Conservation (phyloP, 225 moss, liverwort and hornwort genomes). For the Bryoerythrophyllum caledonicum region DNA sequence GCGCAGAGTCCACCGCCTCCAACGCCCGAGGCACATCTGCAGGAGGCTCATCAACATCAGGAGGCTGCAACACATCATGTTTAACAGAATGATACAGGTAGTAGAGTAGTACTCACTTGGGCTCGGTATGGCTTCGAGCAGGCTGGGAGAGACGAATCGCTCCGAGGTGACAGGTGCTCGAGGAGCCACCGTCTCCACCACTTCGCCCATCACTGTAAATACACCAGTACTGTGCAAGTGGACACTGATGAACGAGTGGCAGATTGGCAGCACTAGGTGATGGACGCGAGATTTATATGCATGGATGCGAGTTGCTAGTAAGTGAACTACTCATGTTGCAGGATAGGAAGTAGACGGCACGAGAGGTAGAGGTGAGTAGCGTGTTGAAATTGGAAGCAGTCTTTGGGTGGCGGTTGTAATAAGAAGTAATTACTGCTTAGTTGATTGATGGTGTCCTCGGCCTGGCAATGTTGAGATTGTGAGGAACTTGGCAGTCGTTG, state of each 20-base stretch:
- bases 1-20: constrained; percentile 48
- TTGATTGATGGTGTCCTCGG: too few relatives aligned
- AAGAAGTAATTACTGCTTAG: too few relatives aligned
- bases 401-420: not conserved
- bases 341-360: not conserved
- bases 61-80: too few relatives aligned
- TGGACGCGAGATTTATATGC: not conserved
- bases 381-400: not conserved
- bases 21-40: constrained; percentile 62
- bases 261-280: not conserved
- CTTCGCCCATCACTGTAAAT: not conserved
- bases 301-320: too few relatives aligned
- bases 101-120: constrained; percentile 7
- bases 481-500: not conserved
- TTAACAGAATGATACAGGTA: too few relatives aligned
- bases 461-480: too few relatives aligned
- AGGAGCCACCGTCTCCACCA: constrained; percentile 27
- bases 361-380: not conserved
- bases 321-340: not conserved
- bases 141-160: constrained; percentile 15
- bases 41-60: not conserved
- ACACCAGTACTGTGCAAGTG: not conserved
- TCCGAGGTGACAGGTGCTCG: constrained; percentile 20
- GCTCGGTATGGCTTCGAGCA: constrained; percentile 10
- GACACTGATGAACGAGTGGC: not conserved